These are phyloP conservation scores for Heterobasidion irregulare DNA, from an alignment of 1,284 basidiomycete genomes.

Conservation along the genomic window DNA sequence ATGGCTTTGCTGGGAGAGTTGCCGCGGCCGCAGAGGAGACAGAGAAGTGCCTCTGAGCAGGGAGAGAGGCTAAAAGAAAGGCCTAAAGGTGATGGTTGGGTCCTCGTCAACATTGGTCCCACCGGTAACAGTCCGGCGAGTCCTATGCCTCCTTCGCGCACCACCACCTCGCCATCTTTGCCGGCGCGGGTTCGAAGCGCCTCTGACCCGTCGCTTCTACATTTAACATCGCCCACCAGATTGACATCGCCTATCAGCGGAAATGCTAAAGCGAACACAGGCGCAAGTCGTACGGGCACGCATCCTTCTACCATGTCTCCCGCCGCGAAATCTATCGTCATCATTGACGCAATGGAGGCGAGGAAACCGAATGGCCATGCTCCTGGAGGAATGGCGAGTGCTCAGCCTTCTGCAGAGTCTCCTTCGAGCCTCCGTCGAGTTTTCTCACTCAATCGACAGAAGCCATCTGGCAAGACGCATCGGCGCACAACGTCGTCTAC, in stretches of 20 bases:
- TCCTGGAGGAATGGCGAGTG: neutral
- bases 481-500: slow-evolving; percentile 1
- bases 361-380: slow-evolving; percentile 9
- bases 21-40: slow-evolving; percentile 2
- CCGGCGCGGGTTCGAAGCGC: neutral
- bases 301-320: slow-evolving; percentile 25
- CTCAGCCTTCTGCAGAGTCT: neutral
- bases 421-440: slow-evolving; percentile 24
- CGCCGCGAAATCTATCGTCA: slow-evolving; percentile 50
- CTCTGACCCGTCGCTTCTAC: neutral
- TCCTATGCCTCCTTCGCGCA: neutral
- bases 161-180: neutral
- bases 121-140: slow-evolving; percentile 2
- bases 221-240: neutral
- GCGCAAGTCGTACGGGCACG: neutral
- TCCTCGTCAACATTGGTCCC: slow-evolving; percentile 12
- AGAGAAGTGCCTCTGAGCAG: neutral
- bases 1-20: slow-evolving; percentile 14
- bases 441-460: slow-evolving; percentile 25
- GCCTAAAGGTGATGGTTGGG: slow-evolving; percentile 11
- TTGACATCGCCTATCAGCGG: too few relatives aligned
- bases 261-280: neutral
- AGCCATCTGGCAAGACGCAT: slow-evolving; percentile 6
- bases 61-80: neutral
- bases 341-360: slow-evolving; percentile 47